These are phyloP conservation scores for Gnomoniopsis sp. DNA, from an alignment of 2,329 filamentous ascomycete species.

Conservation along the genomic window DNA sequence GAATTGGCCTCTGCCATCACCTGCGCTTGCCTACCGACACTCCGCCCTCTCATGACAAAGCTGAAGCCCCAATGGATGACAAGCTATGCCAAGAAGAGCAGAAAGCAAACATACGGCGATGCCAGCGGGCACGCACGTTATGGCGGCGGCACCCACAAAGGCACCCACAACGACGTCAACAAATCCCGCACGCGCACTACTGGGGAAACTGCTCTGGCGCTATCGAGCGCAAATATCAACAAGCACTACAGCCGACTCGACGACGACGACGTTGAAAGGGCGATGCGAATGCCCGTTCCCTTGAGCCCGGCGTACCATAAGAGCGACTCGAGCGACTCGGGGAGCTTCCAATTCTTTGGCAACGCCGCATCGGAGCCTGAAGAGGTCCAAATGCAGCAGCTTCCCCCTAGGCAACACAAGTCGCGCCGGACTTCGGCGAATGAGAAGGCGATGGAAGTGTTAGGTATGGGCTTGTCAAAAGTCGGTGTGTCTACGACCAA, in stretches of 20 bases:
- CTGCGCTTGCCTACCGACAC: conserved; percentile 34
- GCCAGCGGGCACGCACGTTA: background rate
- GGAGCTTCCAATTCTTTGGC: background rate
- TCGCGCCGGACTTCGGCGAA: background rate
- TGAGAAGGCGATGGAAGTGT: conserved; percentile 3
- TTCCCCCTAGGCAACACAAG: background rate
- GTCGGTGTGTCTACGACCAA: conserved; percentile 10
- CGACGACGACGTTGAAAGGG: conserved; percentile 7
- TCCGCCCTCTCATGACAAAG: conserved; percentile 27
- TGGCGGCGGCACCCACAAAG: background rate
- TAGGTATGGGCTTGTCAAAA: background rate
- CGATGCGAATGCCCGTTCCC: background rate
- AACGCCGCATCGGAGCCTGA: background rate
- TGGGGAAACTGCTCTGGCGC: background rate
- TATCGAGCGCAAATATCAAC: background rate
- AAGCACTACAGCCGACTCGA: conserved; percentile 7
- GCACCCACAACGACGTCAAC: background rate
- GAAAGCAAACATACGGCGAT: background rate
- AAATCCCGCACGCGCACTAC: background rate
- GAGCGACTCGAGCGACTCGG: background rate
- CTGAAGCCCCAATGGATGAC: conserved; percentile 19
- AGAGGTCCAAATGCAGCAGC: conserved; percentile 1
- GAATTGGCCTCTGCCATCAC: conserved; percentile 33
- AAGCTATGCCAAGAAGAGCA: background rate
- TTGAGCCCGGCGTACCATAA: background rate